Evolutionary conservation across 352 stramenopile genomes (phyloP).

Genomic region (Thraustochytrium sp.): DNA sequence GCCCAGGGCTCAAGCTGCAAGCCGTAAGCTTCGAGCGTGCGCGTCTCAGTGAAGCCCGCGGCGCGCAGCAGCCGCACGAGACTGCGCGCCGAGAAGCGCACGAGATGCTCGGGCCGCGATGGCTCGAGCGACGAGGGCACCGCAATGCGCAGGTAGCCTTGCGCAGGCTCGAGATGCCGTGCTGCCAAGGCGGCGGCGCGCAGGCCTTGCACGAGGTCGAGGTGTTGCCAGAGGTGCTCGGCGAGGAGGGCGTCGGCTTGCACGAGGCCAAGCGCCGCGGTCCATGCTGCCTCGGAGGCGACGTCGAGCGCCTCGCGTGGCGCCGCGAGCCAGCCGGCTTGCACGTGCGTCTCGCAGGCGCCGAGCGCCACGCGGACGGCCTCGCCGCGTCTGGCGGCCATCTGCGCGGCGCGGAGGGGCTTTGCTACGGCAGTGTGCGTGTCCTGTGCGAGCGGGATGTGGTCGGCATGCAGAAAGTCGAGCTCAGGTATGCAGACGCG

Average conservation of each 20-base stretch:
- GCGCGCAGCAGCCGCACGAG: slow-evolving; percentile 44
- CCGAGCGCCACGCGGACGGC: background rate
- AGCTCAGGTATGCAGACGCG: no score
- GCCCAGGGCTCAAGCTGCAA: slow-evolving; percentile 41
- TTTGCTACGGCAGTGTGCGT: no score
- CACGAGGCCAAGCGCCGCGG: background rate
- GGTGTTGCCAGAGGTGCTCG: background rate
- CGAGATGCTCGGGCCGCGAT: slow-evolving; percentile 46
- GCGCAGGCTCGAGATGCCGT: background rate
- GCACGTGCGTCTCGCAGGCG: background rate
- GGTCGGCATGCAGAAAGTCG: no score
- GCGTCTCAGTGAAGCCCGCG: slow-evolving; percentile 41
- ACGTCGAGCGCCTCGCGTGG: background rate
- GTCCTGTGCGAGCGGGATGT: no score
- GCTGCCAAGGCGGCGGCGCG: slow-evolving; percentile 85
- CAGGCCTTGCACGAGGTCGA: slow-evolving; percentile 51
- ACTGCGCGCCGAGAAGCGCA: slow-evolving; percentile 47
- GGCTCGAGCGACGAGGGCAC: slow-evolving; percentile 37
- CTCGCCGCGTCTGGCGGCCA: background rate
- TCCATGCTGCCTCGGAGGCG: background rate
- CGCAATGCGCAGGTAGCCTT: background rate
- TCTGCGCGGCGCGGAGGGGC: background rate
- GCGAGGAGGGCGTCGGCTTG: background rate
- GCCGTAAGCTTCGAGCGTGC: slow-evolving; percentile 35
- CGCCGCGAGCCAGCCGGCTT: background rate